phyloP scores from a whole-genome alignment of 805 yeast species.

The Hanseniaspora nectarophila region DNA sequence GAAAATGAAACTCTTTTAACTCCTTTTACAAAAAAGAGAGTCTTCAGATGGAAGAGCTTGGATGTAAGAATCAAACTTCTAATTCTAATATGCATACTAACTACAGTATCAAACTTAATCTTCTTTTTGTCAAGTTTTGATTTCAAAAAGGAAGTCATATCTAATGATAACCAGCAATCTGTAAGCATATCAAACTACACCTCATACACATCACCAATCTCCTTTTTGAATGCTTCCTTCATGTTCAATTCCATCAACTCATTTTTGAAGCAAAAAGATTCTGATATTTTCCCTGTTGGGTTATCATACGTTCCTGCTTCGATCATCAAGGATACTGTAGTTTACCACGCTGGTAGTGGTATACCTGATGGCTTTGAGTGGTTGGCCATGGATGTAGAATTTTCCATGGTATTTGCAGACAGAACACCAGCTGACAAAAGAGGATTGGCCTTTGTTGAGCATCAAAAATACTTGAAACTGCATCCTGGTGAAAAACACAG shows the following conservation, averaged over 20 bases:
- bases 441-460: slow-evolving; percentile 1
- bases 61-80: slow-evolving; percentile 4
- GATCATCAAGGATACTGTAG: slow-evolving; percentile 45
- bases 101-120: background rate
- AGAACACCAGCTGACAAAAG: slow-evolving; percentile 17
- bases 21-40: background rate
- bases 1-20: background rate
- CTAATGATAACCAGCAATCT: background rate
- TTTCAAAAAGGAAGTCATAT: background rate
- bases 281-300: slow-evolving; percentile 45
- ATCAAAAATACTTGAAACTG: slow-evolving; percentile 19
- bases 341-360: slow-evolving; percentile 44
- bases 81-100: background rate
- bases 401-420: slow-evolving; percentile 40
- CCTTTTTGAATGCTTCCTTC: slow-evolving; percentile 40
- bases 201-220: slow-evolving; percentile 26
- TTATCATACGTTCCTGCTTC: slow-evolving; percentile 49
- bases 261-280: slow-evolving; percentile 40
- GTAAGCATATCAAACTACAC: slow-evolving; percentile 20
- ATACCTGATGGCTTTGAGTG: slow-evolving; percentile 44
- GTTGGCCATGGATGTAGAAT: slow-evolving; percentile 55
- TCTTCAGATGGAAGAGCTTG: background rate
- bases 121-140: background rate
- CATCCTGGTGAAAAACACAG: slow-evolving; percentile 15
- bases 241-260: slow-evolving; percentile 44